phyloP scores from a whole-genome alignment of 345 rosid genomes.

The Garcia nutans region DNA sequence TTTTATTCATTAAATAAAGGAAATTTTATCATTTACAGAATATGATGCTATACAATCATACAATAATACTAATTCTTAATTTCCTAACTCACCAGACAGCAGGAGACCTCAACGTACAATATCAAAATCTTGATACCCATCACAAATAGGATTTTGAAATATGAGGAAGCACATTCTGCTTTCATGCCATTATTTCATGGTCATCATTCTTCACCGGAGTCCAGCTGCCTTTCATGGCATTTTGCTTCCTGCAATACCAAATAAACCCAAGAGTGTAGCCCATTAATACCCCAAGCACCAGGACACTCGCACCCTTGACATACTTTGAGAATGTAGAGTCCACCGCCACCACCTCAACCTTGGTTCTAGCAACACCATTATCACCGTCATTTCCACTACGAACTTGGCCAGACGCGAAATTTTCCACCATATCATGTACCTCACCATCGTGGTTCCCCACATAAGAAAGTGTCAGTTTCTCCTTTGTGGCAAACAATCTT shows the following conservation, averaged over 20 bases:
- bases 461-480: constrained; percentile 66
- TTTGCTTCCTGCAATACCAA: constrained; percentile 50
- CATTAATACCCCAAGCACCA: constrained; percentile 61
- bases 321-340: constrained; percentile 46
- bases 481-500: constrained; percentile 70
- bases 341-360: constrained; percentile 13
- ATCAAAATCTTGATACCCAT: neutral
- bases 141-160: neutral
- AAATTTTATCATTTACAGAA: constrained; percentile 3
- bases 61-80: neutral
- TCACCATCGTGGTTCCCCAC: constrained; percentile 87
- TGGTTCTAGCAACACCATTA: constrained; percentile 11
- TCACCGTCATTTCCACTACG: constrained; percentile 35
- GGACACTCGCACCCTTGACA: constrained; percentile 61
- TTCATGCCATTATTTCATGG: constrained; percentile 29
- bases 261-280: constrained; percentile 68
- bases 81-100: neutral
- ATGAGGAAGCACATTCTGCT: neutral
- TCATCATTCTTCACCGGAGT: constrained; percentile 59
- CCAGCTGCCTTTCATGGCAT: constrained; percentile 49
- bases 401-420: constrained; percentile 71
- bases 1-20: neutral
- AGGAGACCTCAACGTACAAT: neutral
- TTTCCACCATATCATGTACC: constrained; percentile 82
- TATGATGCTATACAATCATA: neutral